phyloP scores from a whole-genome alignment of 202 grass and related monocot species.

The Alloteropsis angusta region DNA sequence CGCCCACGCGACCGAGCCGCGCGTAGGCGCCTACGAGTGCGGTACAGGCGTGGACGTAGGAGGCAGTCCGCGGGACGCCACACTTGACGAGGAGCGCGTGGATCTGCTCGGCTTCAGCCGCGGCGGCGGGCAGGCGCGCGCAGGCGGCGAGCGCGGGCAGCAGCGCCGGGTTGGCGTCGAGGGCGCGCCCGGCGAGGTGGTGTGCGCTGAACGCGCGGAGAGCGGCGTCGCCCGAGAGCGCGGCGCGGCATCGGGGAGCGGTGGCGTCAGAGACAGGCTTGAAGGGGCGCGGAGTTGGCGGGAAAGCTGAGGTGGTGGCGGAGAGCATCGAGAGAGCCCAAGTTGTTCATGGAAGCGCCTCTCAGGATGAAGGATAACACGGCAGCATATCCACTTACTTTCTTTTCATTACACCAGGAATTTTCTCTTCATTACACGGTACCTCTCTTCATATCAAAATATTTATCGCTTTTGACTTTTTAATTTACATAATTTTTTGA shows the following conservation, averaged over 20 bases:
- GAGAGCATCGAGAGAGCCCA: neutral
- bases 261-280: neutral
- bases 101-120: constrained; percentile 23
- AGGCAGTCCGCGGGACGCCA: neutral
- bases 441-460: no score
- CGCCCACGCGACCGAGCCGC: constrained; percentile 2
- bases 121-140: constrained; percentile 19
- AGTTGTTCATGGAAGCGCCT: neutral
- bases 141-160: constrained; percentile 31
- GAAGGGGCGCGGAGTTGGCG: neutral
- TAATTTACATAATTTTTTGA: no score
- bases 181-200: constrained; percentile 12
- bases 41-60: constrained; percentile 26
- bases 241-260: neutral
- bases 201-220: constrained; percentile 30
- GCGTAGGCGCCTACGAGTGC: constrained; percentile 28
- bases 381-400: neutral
- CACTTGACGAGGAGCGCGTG: constrained; percentile 41
- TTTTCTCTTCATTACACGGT: no score
- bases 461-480: no score
- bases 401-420: neutral
- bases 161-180: constrained; percentile 29
- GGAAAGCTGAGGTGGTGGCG: neutral
- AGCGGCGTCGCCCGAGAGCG: constrained; percentile 14
- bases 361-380: neutral